Percentiles rank a stretch among this genome's conserved stretches.
Conservation (phyloP, 129 eudicot species). For the Silybum marianum region DNA sequence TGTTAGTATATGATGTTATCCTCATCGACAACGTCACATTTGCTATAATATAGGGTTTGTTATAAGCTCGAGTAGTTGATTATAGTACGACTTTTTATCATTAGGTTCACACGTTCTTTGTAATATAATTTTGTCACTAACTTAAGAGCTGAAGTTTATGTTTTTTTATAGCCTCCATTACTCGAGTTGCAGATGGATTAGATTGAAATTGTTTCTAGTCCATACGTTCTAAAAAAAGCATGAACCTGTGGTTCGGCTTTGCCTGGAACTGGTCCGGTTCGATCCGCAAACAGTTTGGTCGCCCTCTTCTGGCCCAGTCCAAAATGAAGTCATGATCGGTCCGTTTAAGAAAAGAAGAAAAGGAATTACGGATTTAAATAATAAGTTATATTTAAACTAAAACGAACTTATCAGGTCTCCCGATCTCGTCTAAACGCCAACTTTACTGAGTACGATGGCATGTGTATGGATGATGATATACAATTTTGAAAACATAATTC, state of each 20-base stretch:
- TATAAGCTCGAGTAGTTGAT: not conserved
- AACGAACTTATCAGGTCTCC: not conserved
- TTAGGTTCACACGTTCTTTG: not conserved
- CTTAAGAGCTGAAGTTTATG: not conserved
- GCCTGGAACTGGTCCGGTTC: not conserved
- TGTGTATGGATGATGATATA: not conserved
- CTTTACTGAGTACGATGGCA: not conserved
- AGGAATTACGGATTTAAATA: not conserved
- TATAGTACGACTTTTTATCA: not conserved
- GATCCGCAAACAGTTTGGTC: too few species aligned
- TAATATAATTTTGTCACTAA: not conserved
- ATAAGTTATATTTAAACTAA: not conserved
- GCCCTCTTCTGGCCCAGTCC: not conserved
- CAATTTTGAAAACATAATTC: not conserved
- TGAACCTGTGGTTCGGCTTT: not conserved
- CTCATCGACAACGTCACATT: not conserved
- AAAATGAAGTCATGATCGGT: not conserved
- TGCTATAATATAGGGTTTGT: not conserved
- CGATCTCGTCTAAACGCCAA: not conserved
- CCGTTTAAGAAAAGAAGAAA: not conserved
- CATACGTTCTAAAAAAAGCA: not conserved
- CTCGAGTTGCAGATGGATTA: not conserved
- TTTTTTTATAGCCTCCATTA: not conserved
- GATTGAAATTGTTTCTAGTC: not conserved
- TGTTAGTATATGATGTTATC: not conserved